Conservation (phyloP, 257 asterid species). For the Solanum ahanhuiri region DNA sequence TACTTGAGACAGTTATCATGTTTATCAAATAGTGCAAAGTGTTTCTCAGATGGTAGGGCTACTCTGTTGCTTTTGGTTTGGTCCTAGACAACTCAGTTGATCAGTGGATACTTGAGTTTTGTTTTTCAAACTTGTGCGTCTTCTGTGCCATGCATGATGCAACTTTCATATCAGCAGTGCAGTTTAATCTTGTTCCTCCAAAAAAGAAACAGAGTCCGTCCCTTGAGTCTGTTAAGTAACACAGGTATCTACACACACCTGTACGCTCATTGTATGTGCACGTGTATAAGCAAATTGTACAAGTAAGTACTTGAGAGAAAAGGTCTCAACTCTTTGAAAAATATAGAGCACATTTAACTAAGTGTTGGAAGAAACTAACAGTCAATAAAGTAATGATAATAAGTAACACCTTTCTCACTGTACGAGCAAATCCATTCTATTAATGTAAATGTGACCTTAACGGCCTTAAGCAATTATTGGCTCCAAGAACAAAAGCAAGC, state of each 20-base stretch:
- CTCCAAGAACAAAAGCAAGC: not conserved
- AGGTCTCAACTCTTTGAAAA: not conserved
- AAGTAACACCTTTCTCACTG: not conserved
- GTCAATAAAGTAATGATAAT: too few relatives aligned
- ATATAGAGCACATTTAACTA: not conserved
- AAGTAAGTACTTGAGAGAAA: not conserved
- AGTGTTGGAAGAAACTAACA: not conserved
- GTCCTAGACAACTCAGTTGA: too few relatives aligned
- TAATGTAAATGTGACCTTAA: not conserved
- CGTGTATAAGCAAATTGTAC: not conserved
- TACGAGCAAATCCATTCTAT: not conserved
- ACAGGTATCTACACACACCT: not conserved
- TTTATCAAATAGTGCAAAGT: too few relatives aligned
- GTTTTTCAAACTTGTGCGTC: not conserved
- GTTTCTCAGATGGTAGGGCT: too few relatives aligned
- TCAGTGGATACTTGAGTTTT: too few relatives aligned
- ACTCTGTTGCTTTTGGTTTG: too few relatives aligned
- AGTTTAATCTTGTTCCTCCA: not conserved
- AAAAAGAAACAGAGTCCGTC: not conserved
- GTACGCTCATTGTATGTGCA: not conserved
- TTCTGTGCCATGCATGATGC: not conserved
- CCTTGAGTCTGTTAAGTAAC: not conserved
- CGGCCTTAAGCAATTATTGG: not conserved
- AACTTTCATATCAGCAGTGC: not conserved
- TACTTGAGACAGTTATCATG: not conserved